These are phyloP conservation scores for Rubus parviflorus DNA, from an alignment of 306 rosid species.

Conservation along the genomic window DNA sequence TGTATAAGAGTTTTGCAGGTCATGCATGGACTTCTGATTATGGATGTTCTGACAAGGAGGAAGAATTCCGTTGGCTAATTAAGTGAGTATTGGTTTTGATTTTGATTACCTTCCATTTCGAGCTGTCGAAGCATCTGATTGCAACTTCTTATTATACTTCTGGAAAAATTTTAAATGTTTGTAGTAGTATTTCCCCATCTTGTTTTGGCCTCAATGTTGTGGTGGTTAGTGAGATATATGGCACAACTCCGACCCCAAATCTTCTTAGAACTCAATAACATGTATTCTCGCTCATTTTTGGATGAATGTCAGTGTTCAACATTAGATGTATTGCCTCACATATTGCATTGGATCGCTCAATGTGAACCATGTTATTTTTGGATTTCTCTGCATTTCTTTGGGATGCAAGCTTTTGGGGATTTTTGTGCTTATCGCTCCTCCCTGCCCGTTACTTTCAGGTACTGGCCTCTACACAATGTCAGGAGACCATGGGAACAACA, in stretches of 20 bases:
- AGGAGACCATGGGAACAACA: slow-evolving; percentile 82
- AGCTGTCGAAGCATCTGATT: background rate
- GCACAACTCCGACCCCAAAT: background rate
- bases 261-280: background rate
- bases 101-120: background rate
- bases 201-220: background rate
- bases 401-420: background rate
- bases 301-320: background rate
- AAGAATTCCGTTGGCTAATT: slow-evolving; percentile 88
- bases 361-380: no score
- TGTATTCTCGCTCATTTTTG: no score
- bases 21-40: slow-evolving; percentile 94
- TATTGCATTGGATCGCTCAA: no score
- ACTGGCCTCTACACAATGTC: slow-evolving; percentile 93
- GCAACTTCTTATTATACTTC: background rate
- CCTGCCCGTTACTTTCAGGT: slow-evolving; percentile 42
- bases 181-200: background rate
- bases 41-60: slow-evolving; percentile 90
- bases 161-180: background rate
- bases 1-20: slow-evolving; percentile 47
- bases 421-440: background rate
- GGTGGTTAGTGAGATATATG: background rate
- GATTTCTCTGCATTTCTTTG: background rate
- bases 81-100: slow-evolving; percentile 49
- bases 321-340: background rate